Evolutionary conservation across 108 stramenopile species (phyloP).

Genomic region (Fragilaria crotonensis): DNA sequence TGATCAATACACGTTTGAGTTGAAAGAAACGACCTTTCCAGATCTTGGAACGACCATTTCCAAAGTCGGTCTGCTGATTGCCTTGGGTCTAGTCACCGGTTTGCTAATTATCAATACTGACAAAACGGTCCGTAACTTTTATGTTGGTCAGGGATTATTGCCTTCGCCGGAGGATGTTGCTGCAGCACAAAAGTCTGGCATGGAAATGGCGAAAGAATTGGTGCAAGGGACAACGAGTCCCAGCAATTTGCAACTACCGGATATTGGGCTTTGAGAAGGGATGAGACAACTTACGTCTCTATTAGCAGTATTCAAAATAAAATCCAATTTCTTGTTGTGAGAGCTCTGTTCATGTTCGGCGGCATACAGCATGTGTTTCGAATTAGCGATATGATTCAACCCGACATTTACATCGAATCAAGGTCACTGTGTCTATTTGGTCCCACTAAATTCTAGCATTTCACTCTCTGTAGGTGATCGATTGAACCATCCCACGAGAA

Average conservation of each 20-base stretch:
- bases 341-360: too few relatives aligned
- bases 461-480: background rate
- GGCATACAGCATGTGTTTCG: too few relatives aligned
- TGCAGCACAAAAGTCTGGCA: background rate
- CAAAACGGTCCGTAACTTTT: conserved; percentile 39
- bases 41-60: conserved; percentile 32
- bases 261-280: too few relatives aligned
- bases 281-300: too few relatives aligned
- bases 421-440: too few relatives aligned
- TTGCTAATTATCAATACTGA: conserved; percentile 55
- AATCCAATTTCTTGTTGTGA: too few relatives aligned
- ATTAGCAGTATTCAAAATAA: too few relatives aligned
- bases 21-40: conserved; percentile 48
- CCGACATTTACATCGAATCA: too few relatives aligned
- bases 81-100: conserved; percentile 48
- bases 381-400: too few relatives aligned
- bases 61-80: conserved; percentile 47
- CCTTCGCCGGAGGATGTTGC: conserved; percentile 49
- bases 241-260: too few relatives aligned
- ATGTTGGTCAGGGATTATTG: conserved; percentile 47
- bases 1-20: conserved; percentile 49
- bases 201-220: background rate
- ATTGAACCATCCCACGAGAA: conserved; percentile 67
- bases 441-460: background rate
- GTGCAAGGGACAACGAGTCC: background rate